Evolutionary conservation across 2,329 filamentous ascomycete genomes (phyloP).

Genomic region (Fusarium goolgardi): DNA sequence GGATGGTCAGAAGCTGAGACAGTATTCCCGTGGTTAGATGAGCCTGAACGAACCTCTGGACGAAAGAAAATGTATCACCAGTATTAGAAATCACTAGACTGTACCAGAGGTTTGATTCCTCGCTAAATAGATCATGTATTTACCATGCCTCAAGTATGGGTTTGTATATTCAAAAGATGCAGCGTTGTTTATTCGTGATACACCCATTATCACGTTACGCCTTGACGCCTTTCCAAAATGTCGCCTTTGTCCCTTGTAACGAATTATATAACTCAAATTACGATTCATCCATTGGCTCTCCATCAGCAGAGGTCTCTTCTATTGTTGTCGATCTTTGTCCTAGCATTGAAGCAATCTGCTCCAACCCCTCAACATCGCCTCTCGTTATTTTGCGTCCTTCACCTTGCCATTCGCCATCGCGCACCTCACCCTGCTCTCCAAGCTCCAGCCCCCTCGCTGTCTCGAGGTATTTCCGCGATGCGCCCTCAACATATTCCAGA

Average conservation of each 20-base stretch:
- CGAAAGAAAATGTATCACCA: conserved; percentile 9
- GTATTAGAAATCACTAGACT: conserved; percentile 7
- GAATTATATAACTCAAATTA: conserved; percentile 6
- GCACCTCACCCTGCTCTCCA: conserved; percentile 69
- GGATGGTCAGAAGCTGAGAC: conserved; percentile 30
- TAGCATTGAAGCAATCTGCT: conserved; percentile 61
- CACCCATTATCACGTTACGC: conserved; percentile 24
- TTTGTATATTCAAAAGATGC: conserved; percentile 30
- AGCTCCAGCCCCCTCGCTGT: conserved; percentile 74
- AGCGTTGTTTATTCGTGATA: conserved; percentile 7
- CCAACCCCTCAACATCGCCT: conserved; percentile 68
- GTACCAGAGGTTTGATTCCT: conserved; percentile 41
- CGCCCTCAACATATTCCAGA: conserved; percentile 83
- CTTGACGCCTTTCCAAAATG: conserved; percentile 18
- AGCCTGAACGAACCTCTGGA: neutral
- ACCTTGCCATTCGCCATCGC: conserved; percentile 73
- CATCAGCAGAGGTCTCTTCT: conserved; percentile 3
- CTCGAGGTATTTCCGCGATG: conserved; percentile 82
- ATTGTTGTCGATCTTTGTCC: conserved; percentile 41
- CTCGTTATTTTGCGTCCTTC: conserved; percentile 61
- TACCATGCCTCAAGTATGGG: conserved; percentile 16
- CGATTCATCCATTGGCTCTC: conserved; percentile 49
- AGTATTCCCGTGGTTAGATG: conserved; percentile 2
- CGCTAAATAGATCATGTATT: conserved; percentile 27
- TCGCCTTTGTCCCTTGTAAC: neutral